Evolutionary conservation across 179 eudicot genomes (phyloP), one percentile per base, ranked within the genome.

Genomic region (Heliamphora pulchella): DNA sequence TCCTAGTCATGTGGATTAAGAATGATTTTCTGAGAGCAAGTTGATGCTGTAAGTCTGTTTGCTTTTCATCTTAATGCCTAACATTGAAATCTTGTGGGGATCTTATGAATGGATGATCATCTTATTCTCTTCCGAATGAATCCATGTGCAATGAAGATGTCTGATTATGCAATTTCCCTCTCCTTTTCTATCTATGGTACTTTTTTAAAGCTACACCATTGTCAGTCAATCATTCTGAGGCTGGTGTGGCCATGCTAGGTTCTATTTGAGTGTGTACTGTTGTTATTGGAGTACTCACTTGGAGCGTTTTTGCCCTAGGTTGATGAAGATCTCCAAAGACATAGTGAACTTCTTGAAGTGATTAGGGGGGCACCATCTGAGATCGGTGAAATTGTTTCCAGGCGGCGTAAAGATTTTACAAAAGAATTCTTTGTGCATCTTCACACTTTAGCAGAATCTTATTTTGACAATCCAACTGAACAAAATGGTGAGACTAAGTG

Each of bases 401-500:
- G 86, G 88, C 94, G 98, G 61, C 98, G 97, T 69, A 96, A 94
- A 87, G 96, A 96, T 81, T 96, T 94, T 79, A 96, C 98, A 7
- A 85, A 90, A 71, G 99, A 96, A 79, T 96, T 96, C 76, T 96
- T 96, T 57, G 71, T 78, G 73, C 99, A 96, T 90, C 84, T 96
- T 84, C 83, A 87, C 76, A 89, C 90, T 50, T 93, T 96, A 79
- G 93, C 97, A 65, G 89, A 88, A 78, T 96, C 98, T 11, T 91
- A 90, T 82, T 81, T 85, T 83, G 96, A 92, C 61, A 81, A 94
- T 78, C 93, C 91, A 15, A 84, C 85, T 9, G 90, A 91, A 87
- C 94, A 90, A 86, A 86, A 87, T 83, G 96, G 99, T 96, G 72
- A 91, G 93, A n/a, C 22, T 51, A 59, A 66, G 41, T 70, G 14